A percentile compares a stretch with the other conserved stretches of the same genome.
Evolutionary conservation across 129 eudicot species (phyloP).

Genomic region (Centaurea solstitialis): DNA sequence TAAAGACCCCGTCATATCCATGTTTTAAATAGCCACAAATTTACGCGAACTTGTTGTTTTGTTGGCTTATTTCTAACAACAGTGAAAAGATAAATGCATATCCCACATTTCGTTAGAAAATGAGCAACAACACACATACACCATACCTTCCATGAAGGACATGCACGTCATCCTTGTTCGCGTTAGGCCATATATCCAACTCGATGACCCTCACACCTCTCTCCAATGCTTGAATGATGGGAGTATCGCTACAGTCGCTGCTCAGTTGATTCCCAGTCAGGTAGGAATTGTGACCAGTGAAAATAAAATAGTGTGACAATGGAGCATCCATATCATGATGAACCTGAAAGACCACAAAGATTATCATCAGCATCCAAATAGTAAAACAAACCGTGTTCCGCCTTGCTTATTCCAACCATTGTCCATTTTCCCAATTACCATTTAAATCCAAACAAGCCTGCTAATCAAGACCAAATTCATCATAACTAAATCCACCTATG

Average conservation of each 20-base stretch:
- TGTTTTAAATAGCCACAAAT: background rate
- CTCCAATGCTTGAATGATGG: slow-evolving; percentile 70
- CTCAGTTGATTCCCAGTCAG: slow-evolving; percentile 93
- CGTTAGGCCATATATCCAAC: slow-evolving; percentile 96
- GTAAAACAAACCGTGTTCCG: background rate
- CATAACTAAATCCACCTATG: background rate
- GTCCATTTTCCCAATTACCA: background rate
- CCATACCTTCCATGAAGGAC: slow-evolving; percentile 97
- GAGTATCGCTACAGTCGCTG: slow-evolving; percentile 94
- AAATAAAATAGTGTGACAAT: slow-evolving; percentile 86
- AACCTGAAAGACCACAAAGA: slow-evolving; percentile 50
- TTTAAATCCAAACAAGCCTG: background rate
- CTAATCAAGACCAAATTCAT: background rate
- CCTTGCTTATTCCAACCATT: background rate
- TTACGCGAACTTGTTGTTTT: slow-evolving; percentile 3
- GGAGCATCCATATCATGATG: slow-evolving; percentile 93
- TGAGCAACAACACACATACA: slow-evolving; percentile 9
- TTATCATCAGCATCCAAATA: background rate
- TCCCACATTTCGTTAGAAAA: background rate
- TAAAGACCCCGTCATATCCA: background rate
- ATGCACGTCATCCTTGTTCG: slow-evolving; percentile 67
- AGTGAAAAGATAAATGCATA: background rate
- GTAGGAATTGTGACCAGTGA: slow-evolving; percentile 95
- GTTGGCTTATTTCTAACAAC: background rate
- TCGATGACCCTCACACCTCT: slow-evolving; percentile 90